Evolutionary conservation across 2,329 filamentous ascomycete genomes (phyloP).

Genomic region (Paecilomyces fulvus): DNA sequence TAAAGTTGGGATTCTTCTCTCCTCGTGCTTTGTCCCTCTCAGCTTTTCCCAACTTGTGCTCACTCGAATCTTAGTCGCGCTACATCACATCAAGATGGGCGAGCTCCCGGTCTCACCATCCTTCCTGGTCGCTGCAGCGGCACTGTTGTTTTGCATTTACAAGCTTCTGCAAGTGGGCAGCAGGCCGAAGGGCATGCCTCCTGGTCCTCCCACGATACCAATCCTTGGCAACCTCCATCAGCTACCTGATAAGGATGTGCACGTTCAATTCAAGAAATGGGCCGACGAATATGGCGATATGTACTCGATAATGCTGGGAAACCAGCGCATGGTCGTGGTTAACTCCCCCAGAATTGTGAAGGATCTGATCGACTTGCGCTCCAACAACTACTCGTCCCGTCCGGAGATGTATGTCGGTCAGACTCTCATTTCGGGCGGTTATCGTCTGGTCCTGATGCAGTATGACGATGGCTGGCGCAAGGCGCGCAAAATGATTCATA

Average conservation of each 20-base stretch:
- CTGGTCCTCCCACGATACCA: constrained; percentile 9
- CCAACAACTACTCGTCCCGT: constrained; percentile 3
- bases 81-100: background rate
- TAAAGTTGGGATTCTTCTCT: background rate
- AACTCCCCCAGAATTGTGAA: constrained; percentile 3
- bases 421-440: constrained; percentile 8
- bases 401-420: constrained; percentile 7
- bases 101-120: background rate
- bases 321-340: constrained; percentile 5
- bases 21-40: background rate
- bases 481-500: constrained; percentile 13
- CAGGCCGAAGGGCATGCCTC: constrained; percentile 9
- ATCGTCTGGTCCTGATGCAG: constrained; percentile 11
- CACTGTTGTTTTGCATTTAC: background rate
- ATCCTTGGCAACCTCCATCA: constrained; percentile 11
- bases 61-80: background rate
- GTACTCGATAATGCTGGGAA: constrained; percentile 8
- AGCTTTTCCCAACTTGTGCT: background rate
- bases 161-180: constrained; percentile 3
- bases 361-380: constrained; percentile 4
- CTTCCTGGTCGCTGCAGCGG: background rate
- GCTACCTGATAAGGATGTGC: constrained; percentile 4
- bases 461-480: constrained; percentile 14
- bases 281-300: constrained; percentile 8
- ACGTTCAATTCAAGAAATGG: constrained; percentile 9